Percentiles rank a stretch among this genome's conserved stretches.
phyloP scores from a whole-genome alignment of 2,329 filamentous ascomycete genomes.

The Tolypocladium endophyticum region DNA sequence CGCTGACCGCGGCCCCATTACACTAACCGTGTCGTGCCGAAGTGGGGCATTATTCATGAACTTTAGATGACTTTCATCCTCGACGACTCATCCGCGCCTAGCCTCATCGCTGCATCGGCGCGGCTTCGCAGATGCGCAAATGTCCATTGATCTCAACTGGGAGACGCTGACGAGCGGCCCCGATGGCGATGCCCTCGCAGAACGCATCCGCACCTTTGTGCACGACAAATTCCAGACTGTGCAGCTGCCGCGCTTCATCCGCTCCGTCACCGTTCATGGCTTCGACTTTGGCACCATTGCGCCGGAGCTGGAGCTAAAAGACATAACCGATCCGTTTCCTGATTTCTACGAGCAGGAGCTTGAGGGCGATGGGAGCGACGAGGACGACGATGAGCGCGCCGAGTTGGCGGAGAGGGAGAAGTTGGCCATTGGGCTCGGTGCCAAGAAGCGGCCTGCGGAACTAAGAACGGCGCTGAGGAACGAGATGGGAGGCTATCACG shows the following conservation, averaged over 20 bases:
- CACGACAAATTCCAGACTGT: slow-evolving; percentile 93
- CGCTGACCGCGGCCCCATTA: too few species aligned
- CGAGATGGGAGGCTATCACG: slow-evolving; percentile 20
- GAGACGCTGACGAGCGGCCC: slow-evolving; percentile 80
- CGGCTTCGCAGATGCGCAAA: slow-evolving; percentile 24
- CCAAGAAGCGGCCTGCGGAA: slow-evolving; percentile 8
- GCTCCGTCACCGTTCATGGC: slow-evolving; percentile 85
- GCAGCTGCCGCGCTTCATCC: slow-evolving; percentile 87
- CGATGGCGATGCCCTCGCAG: slow-evolving; percentile 75
- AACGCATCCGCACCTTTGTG: slow-evolving; percentile 83
- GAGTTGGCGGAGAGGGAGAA: slow-evolving; percentile 15
- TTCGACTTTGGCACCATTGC: slow-evolving; percentile 83
- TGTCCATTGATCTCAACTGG: slow-evolving; percentile 99
- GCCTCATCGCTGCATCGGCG: neutral
- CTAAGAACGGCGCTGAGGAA: slow-evolving; percentile 21
- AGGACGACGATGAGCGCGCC: slow-evolving; percentile 23
- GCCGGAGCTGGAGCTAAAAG: slow-evolving; percentile 84
- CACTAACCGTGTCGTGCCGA: too few species aligned
- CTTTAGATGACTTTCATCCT: neutral
- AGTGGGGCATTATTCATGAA: too few species aligned
- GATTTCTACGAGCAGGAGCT: slow-evolving; percentile 89
- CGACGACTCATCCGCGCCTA: neutral
- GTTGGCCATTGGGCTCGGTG: neutral
- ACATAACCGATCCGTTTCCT: slow-evolving; percentile 87
- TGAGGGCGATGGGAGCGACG: slow-evolving; percentile 37